phyloP scores from a whole-genome alignment of 78 protist species.

The Neovahlkampfia damariscottae region DNA sequence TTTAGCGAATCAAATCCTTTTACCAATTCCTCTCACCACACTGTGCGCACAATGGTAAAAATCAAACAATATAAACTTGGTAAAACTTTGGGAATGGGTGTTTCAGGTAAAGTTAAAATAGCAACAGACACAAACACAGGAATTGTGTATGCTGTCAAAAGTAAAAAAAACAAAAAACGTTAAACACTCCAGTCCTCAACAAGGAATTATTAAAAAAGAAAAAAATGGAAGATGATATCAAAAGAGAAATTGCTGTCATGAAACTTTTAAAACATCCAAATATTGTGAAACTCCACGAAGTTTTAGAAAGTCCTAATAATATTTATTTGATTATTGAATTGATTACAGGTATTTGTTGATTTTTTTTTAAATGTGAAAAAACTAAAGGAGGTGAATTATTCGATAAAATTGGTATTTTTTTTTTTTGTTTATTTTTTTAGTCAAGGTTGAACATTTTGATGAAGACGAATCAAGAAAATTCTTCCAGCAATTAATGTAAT shows the following conservation, averaged over 20 bases:
- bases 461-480: constrained; percentile 9
- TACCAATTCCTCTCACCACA: too few species aligned
- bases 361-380: too few species aligned
- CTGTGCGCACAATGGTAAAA: too few species aligned
- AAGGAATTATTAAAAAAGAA: constrained; percentile 6
- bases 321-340: constrained; percentile 98
- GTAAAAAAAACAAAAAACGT: too few species aligned
- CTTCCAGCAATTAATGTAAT: constrained; percentile 5
- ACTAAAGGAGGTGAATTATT: constrained; percentile 33
- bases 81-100: constrained; percentile 30
- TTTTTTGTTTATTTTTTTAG: too few species aligned
- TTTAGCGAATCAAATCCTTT: too few species aligned
- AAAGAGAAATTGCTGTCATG: constrained; percentile 57
- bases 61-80: constrained; percentile 25
- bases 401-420: too few species aligned
- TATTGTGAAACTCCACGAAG: constrained; percentile 53
- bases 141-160: constrained; percentile 18
- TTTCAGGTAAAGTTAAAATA: constrained; percentile 22
- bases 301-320: constrained; percentile 18
- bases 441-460: background rate
- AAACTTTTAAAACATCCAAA: constrained; percentile 90
- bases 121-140: constrained; percentile 19
- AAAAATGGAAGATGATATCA: constrained; percentile 34
- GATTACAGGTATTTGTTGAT: constrained; percentile 22
- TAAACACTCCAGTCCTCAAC: too few species aligned